Evolutionary conservation across 1,139 yeast species (phyloP).

Genomic region (Pichia sp.): DNA sequence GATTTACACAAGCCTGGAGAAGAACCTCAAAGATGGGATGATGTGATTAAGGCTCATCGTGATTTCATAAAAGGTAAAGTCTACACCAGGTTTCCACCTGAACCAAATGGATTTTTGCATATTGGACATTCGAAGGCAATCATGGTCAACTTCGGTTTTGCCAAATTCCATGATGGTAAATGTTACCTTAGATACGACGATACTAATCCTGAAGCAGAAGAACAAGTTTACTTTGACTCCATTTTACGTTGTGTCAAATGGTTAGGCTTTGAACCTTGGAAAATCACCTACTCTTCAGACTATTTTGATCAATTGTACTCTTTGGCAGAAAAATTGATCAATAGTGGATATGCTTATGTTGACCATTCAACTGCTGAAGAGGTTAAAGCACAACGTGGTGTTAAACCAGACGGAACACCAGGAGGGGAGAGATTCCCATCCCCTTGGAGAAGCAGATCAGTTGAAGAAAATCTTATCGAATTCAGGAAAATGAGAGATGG

Average conservation of each 20-base stretch:
- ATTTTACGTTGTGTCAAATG: constrained; percentile 81
- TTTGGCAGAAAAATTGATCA: constrained; percentile 76
- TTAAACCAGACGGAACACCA: constrained; percentile 83
- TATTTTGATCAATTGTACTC: constrained; percentile 86
- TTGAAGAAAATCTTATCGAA: constrained; percentile 70
- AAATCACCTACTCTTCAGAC: constrained; percentile 92
- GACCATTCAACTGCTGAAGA: constrained; percentile 93
- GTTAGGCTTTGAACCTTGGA: constrained; percentile 93
- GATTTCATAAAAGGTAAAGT: constrained; percentile 76
- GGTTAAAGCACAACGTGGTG: constrained; percentile 85
- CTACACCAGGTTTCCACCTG: constrained; percentile 95
- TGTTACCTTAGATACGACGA: constrained; percentile 95
- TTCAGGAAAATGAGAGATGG: constrained; percentile 94
- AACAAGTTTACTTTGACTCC: constrained; percentile 81
- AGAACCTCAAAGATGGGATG: constrained; percentile 86
- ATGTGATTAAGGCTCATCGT: constrained; percentile 74
- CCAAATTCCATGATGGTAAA: constrained; percentile 75
- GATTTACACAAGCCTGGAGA: constrained; percentile 94
- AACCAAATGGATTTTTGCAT: constrained; percentile 94
- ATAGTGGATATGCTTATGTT: constrained; percentile 72
- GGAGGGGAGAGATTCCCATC: constrained; percentile 91
- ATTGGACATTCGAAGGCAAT: constrained; percentile 98
- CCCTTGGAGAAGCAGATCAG: constrained; percentile 62
- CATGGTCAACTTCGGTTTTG: constrained; percentile 93
- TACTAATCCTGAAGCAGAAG: constrained; percentile 98